phyloP scores from a whole-genome alignment of 345 rosid genomes.

The Mallotus nudiflorus region DNA sequence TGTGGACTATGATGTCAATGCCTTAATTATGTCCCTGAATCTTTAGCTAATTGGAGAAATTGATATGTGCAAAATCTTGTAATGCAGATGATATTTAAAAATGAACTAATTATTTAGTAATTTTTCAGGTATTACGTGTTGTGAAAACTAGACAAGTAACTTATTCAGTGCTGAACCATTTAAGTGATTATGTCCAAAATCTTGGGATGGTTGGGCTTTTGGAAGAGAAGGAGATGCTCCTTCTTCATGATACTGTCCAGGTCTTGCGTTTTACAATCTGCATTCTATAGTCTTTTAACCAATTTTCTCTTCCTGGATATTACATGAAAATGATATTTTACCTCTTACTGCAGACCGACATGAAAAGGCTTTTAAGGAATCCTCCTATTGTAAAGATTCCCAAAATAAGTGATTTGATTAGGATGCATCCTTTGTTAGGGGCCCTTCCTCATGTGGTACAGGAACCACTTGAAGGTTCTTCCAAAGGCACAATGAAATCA shows the following conservation, averaged over 20 bases:
- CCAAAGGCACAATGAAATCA: slow-evolving; percentile 65
- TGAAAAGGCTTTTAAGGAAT: slow-evolving; percentile 87
- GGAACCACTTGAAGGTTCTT: slow-evolving; percentile 49
- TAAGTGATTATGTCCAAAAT: slow-evolving; percentile 74
- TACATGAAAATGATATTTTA: not conserved
- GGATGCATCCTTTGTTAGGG: slow-evolving; percentile 71
- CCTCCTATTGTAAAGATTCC: slow-evolving; percentile 86
- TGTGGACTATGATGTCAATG: not conserved
- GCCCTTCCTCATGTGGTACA: slow-evolving; percentile 68
- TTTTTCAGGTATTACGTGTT: slow-evolving; percentile 73
- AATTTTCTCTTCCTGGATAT: not conserved
- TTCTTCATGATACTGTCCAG: slow-evolving; percentile 91
- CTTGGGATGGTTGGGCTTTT: slow-evolving; percentile 83
- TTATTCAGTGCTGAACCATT: slow-evolving; percentile 73
- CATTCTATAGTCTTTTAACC: not conserved
- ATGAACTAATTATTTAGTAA: not conserved
- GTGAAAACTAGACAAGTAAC: slow-evolving; percentile 97
- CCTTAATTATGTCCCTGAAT: not conserved
- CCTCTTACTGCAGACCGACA: slow-evolving; percentile 59
- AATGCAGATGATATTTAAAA: not conserved
- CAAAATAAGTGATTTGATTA: slow-evolving; percentile 53
- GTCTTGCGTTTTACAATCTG: slow-evolving; percentile 31
- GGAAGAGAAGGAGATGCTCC: slow-evolving; percentile 90
- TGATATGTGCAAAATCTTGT: slow-evolving; percentile 8
- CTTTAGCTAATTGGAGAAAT: slow-evolving; percentile 2